A percentile compares a stretch with the other conserved stretches of the same genome.
Evolutionary conservation across 192 early-diverging fungal genomes (phyloP).

Genomic region (Coemansia biformis): DNA sequence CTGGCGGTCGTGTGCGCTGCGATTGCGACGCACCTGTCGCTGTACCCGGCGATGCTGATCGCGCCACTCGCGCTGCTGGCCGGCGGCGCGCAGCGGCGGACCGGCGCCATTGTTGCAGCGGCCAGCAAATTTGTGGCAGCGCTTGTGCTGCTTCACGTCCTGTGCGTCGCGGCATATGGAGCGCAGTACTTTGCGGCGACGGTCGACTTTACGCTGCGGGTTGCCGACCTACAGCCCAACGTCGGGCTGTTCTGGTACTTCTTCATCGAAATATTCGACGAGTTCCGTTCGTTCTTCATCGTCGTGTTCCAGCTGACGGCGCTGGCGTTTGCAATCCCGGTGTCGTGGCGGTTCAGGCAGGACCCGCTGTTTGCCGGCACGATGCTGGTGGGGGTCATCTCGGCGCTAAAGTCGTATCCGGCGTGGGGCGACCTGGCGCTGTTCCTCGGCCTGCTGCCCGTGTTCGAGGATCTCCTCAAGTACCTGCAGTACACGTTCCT

Average conservation of each 20-base stretch:
- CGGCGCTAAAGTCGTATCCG: slow-evolving; percentile 92
- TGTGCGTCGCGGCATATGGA: slow-evolving; percentile 24
- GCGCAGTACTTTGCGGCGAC: slow-evolving; percentile 29
- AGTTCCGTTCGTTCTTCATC: slow-evolving; percentile 91
- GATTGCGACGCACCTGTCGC: slow-evolving; percentile 73
- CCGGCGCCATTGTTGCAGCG: slow-evolving; percentile 1
- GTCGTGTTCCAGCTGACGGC: slow-evolving; percentile 91
- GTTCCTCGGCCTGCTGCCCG: slow-evolving; percentile 72
- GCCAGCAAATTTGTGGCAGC: slow-evolving; percentile 17
- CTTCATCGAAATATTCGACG: slow-evolving; percentile 99
- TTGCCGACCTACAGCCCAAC: slow-evolving; percentile 91
- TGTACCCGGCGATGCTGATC: slow-evolving; percentile 84
- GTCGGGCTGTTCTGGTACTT: slow-evolving; percentile 98
- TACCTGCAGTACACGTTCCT: slow-evolving; percentile 84
- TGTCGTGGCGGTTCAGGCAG: slow-evolving; percentile 69
- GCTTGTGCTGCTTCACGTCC: slow-evolving; percentile 14
- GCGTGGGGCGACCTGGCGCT: slow-evolving; percentile 80
- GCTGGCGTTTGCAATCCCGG: slow-evolving; percentile 81
- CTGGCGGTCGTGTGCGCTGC: slow-evolving; percentile 68
- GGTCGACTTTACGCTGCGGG: slow-evolving; percentile 52
- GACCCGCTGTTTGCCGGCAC: slow-evolving; percentile 74
- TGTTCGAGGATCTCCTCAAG: slow-evolving; percentile 82
- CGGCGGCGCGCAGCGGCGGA: not conserved
- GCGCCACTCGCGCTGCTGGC: slow-evolving; percentile 42
- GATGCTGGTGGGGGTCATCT: slow-evolving; percentile 68